A percentile compares a stretch with the other conserved stretches of the same genome.
Conservation (phyloP, 192 early-diverging fungal species). For the Gaertneriomyces semiglobifer region DNA sequence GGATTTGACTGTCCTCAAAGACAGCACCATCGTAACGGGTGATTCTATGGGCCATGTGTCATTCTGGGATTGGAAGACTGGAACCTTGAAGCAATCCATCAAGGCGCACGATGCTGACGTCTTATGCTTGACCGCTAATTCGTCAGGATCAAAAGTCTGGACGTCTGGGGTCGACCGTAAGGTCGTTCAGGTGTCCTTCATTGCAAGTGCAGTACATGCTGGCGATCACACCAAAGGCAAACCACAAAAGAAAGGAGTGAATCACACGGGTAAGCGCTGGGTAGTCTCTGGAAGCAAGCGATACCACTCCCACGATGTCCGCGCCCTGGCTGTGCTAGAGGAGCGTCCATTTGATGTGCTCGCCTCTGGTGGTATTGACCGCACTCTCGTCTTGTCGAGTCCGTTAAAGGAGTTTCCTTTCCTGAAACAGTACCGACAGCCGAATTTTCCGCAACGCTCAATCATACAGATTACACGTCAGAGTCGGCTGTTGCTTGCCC, state of each 20-base stretch:
- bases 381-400: slow-evolving; percentile 36
- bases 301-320: slow-evolving; percentile 93
- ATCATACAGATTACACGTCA: slow-evolving; percentile 37
- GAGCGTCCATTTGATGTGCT: slow-evolving; percentile 62
- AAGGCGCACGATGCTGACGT: slow-evolving; percentile 83
- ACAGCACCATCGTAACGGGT: slow-evolving; percentile 79
- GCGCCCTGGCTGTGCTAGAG: slow-evolving; percentile 78
- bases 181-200: slow-evolving; percentile 63
- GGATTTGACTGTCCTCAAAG: slow-evolving; percentile 63
- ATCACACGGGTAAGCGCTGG: slow-evolving; percentile 52
- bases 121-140: slow-evolving; percentile 69
- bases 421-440: slow-evolving; percentile 39
- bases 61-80: slow-evolving; percentile 78
- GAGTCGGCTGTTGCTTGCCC: slow-evolving; percentile 51
- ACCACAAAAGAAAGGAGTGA: slow-evolving; percentile 6
- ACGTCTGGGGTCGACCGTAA: slow-evolving; percentile 90
- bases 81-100: slow-evolving; percentile 67
- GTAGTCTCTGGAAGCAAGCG: slow-evolving; percentile 78
- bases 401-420: slow-evolving; percentile 39
- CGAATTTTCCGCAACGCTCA: slow-evolving; percentile 61
- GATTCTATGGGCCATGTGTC: slow-evolving; percentile 87
- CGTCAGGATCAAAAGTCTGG: slow-evolving; percentile 69
- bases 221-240: neutral
- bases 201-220: slow-evolving; percentile 26
- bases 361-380: slow-evolving; percentile 76